Evolutionary conservation across 2,329 filamentous ascomycete genomes (phyloP).

Genomic region (Talaromyces sp.): DNA sequence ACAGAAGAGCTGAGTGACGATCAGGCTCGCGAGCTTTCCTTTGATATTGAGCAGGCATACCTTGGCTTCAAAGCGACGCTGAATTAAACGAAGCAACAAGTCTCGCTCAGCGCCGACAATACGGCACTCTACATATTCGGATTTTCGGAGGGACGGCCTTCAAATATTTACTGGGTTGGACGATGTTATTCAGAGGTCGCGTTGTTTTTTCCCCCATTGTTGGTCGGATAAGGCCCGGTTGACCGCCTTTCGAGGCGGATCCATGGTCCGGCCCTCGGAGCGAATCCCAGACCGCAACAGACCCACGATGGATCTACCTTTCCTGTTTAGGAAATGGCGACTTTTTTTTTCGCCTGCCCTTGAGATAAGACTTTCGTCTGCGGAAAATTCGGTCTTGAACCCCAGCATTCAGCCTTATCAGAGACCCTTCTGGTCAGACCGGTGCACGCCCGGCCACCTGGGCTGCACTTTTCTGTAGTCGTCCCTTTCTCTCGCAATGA

Average conservation of each 20-base stretch:
- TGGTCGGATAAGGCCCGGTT: neutral
- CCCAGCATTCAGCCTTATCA: neutral
- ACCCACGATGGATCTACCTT: slow-evolving; percentile 12
- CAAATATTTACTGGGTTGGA: neutral
- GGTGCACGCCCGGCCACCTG: neutral
- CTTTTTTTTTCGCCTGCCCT: slow-evolving; percentile 12
- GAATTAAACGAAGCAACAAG: slow-evolving; percentile 35
- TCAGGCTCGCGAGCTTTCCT: slow-evolving; percentile 79
- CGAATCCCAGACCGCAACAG: slow-evolving; percentile 6
- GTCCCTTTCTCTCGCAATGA: slow-evolving; percentile 21
- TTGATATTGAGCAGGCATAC: slow-evolving; percentile 93
- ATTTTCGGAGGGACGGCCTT: neutral
- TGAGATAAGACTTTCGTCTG: neutral
- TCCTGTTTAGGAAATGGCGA: slow-evolving; percentile 13
- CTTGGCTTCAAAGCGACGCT: slow-evolving; percentile 84
- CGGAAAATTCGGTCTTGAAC: neutral
- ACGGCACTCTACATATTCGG: neutral
- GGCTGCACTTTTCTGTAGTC: slow-evolving; percentile 1
- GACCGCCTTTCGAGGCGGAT: slow-evolving; percentile 1
- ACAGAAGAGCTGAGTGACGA: slow-evolving; percentile 84
- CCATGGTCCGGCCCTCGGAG: slow-evolving; percentile 1
- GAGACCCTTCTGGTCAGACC: neutral
- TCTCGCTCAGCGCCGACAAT: neutral
- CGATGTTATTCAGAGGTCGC: neutral
- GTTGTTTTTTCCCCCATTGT: neutral